Evolutionary conservation across 2,329 filamentous ascomycete genomes (phyloP).

Genomic region (Pezicula rhizophila): DNA sequence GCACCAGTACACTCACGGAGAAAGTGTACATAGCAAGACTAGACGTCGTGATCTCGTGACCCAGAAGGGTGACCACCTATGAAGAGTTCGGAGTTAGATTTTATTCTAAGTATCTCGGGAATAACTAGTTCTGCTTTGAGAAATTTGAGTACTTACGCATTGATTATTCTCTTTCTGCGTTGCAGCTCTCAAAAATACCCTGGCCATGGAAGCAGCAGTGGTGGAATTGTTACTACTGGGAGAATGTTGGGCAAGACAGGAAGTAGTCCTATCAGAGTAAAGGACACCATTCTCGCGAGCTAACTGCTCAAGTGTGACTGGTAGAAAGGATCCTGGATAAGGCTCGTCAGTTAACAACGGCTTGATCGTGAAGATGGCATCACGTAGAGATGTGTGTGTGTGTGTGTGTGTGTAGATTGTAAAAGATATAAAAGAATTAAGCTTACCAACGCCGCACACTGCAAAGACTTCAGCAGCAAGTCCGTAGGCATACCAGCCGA

Average conservation of each 20-base stretch:
- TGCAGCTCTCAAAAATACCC: conserved; percentile 17
- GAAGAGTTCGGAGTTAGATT: no score
- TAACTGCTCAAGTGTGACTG: conserved; percentile 86
- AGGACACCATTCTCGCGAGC: conserved; percentile 86
- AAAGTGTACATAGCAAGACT: conserved; percentile 99
- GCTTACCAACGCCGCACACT: conserved; percentile 75
- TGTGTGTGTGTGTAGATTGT: no score
- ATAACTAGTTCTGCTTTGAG: no score
- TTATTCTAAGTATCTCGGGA: no score
- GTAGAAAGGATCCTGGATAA: conserved; percentile 75
- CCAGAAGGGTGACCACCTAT: conserved; percentile 65
- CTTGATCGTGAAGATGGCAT: no score
- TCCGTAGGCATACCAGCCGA: conserved; percentile 91
- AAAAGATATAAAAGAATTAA: not conserved
- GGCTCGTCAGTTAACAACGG: not conserved
- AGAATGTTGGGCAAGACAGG: conserved; percentile 53
- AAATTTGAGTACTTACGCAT: conserved; percentile 40
- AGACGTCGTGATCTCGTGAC: conserved; percentile 84
- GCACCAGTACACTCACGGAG: conserved; percentile 80
- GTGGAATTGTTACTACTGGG: conserved; percentile 1
- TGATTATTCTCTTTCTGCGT: conserved; percentile 19
- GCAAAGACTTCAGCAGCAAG: conserved; percentile 96
- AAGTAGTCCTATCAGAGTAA: conserved; percentile 65
- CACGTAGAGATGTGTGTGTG: no score
- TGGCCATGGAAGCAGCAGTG: conserved; percentile 8